phyloP scores from a whole-genome alignment of 352 stramenopile genomes.

The Globisporangium camurandrum region DNA sequence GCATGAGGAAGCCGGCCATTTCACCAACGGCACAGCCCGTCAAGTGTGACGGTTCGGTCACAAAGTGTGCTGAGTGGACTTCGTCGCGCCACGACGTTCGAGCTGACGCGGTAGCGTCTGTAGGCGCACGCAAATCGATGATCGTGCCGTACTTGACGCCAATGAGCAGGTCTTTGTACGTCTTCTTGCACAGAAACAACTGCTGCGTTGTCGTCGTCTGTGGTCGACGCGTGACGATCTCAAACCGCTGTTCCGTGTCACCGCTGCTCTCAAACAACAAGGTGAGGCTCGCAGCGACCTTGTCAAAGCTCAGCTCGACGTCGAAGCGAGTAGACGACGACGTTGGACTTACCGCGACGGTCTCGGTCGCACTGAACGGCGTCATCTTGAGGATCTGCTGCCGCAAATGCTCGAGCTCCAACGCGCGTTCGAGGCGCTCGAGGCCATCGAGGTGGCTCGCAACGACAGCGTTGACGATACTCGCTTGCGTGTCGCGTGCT shows the following conservation, averaged over 20 bases:
- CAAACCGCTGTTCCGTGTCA: conserved; percentile 29
- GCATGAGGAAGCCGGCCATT: conserved; percentile 74
- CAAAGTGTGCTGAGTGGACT: conserved; percentile 26
- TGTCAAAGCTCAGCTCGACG: conserved; percentile 16
- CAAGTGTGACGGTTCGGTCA: conserved; percentile 47
- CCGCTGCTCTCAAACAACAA: conserved; percentile 25
- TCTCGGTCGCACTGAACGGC: conserved; percentile 18
- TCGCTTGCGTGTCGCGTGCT: not conserved
- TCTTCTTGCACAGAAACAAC: conserved; percentile 43
- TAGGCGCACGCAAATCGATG: conserved; percentile 14
- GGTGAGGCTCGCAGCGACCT: conserved; percentile 26
- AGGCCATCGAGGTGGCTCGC: conserved; percentile 29
- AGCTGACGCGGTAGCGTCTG: not conserved
- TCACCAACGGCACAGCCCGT: conserved; percentile 27
- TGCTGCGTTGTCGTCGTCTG: conserved; percentile 3
- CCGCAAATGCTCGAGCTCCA: conserved; percentile 52
- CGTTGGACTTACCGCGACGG: not conserved
- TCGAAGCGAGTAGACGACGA: too few relatives aligned
- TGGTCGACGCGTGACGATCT: conserved; percentile 34
- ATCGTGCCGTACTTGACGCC: conserved; percentile 28
- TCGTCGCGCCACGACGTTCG: not conserved
- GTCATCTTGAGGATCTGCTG: conserved; percentile 49
- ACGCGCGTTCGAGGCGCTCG: conserved; percentile 36
- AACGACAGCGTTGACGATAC: conserved; percentile 13
- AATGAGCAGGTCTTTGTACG: conserved; percentile 36